A percentile compares a stretch with the other conserved stretches of the same genome.
Conservation (phyloP, 2,329 filamentous ascomycete species). For the Domatiomyces globalis region DNA sequence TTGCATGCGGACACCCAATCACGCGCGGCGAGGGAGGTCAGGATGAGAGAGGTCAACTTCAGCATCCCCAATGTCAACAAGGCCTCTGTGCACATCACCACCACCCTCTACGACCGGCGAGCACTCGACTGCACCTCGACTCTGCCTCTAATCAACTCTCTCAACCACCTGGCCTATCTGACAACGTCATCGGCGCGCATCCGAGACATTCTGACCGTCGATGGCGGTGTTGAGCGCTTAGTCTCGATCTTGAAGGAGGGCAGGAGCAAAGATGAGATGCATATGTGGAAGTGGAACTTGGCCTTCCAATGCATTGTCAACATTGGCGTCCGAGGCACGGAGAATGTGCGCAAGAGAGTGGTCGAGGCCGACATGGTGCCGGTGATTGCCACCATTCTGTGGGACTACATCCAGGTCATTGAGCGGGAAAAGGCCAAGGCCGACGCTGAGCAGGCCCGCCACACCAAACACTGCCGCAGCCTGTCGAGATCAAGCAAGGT, state of each 20-base stretch:
- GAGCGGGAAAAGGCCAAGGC: slow-evolving; percentile 80
- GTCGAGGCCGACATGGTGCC: slow-evolving; percentile 99
- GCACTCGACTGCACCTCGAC: slow-evolving; percentile 98
- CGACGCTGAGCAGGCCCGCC: slow-evolving; percentile 53
- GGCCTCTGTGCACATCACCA: slow-evolving; percentile 96
- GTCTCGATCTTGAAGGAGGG: slow-evolving; percentile 98
- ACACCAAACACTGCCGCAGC: slow-evolving; percentile 20
- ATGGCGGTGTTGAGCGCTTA: slow-evolving; percentile 91
- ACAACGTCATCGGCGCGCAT: slow-evolving; percentile 96
- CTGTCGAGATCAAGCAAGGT: slow-evolving; percentile 20
- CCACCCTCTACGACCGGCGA: slow-evolving; percentile 90
- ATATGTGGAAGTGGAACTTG: slow-evolving; percentile 99
- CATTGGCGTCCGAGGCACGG: slow-evolving; percentile 90
- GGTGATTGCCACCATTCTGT: slow-evolving; percentile 92
- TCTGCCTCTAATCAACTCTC: slow-evolving; percentile 91
- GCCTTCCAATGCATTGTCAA: slow-evolving; percentile 99
- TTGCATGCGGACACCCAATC: background rate
- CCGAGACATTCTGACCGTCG: slow-evolving; percentile 91
- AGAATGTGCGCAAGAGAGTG: slow-evolving; percentile 82
- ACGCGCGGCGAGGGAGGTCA: slow-evolving; percentile 23
- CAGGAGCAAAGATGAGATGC: slow-evolving; percentile 95
- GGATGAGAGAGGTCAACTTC: slow-evolving; percentile 98
- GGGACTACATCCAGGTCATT: slow-evolving; percentile 95
- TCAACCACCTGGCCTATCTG: slow-evolving; percentile 96
- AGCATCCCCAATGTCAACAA: slow-evolving; percentile 99